phyloP scores from a whole-genome alignment of 768 basidiomycete species.

The Tulasnella sp. region DNA sequence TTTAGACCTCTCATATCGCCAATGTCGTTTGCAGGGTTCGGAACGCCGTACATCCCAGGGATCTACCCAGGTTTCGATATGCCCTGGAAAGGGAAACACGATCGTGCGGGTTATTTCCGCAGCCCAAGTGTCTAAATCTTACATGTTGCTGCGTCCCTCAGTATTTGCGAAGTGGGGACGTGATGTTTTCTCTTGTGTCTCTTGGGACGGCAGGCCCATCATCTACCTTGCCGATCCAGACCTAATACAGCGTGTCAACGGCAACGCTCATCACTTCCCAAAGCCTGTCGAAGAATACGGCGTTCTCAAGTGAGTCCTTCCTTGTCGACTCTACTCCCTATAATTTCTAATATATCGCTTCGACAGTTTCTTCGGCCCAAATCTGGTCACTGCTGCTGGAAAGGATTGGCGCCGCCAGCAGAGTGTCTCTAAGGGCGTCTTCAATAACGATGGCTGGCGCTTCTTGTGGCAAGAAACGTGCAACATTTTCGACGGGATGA shows the following conservation, averaged over 20 bases:
- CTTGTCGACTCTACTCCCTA: not conserved
- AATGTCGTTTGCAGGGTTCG: conserved; percentile 9
- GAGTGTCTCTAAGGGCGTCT: conserved; percentile 3
- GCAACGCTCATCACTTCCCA: not conserved
- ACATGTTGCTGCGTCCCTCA: not conserved
- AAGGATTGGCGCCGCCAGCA: conserved; percentile 10
- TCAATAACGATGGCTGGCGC: conserved; percentile 9
- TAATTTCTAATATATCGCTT: not conserved
- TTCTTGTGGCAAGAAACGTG: conserved; percentile 11
- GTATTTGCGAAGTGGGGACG: conserved; percentile 3
- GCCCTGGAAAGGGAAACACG: conserved; percentile 12
- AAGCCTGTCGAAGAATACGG: conserved; percentile 8
- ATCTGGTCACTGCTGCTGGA: conserved; percentile 12
- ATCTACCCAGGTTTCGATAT: conserved; percentile 13
- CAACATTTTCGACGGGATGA: conserved; percentile 11
- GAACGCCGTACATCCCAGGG: conserved; percentile 6
- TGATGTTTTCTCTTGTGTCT: conserved; percentile 5
- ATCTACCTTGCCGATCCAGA: conserved; percentile 11
- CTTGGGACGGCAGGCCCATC: not conserved
- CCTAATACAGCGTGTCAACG: not conserved
- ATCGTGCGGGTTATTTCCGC: not conserved
- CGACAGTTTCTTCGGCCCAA: conserved; percentile 11
- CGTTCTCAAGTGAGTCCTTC: conserved; percentile 9
- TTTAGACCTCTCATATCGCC: conserved; percentile 8
- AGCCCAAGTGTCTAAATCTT: too few species aligned